These are phyloP conservation scores for Neurospora africana DNA, from an alignment of 495 filamentous ascomycete genomes.

Conservation along the genomic window DNA sequence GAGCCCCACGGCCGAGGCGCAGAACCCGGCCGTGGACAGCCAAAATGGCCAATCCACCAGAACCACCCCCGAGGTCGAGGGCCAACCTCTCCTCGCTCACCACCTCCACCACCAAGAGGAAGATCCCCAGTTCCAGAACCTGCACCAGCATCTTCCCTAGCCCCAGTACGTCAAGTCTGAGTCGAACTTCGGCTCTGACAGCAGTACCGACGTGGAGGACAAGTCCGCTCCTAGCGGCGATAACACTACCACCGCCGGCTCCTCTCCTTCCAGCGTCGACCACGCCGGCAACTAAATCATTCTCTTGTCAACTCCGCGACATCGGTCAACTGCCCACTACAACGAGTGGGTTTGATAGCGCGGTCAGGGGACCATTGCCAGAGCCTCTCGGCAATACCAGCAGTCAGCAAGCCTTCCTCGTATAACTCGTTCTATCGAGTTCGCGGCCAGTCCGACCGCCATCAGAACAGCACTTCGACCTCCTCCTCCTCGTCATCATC, in stretches of 20 bases:
- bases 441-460: conserved; percentile 17
- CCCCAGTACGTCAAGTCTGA: neutral
- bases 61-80: neutral
- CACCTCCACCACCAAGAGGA: neutral
- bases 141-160: neutral
- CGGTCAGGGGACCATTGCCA: conserved; percentile 18
- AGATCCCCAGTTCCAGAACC: neutral
- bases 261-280: neutral
- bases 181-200: neutral
- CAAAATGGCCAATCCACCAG: neutral
- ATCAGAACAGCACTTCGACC: neutral
- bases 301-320: conserved; percentile 23
- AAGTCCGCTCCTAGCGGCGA: neutral
- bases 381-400: conserved; percentile 20
- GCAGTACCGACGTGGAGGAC: neutral
- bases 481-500: neutral
- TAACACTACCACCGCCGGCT: neutral
- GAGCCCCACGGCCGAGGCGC: neutral
- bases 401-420: conserved; percentile 19
- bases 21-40: neutral
- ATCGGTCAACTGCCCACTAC: neutral
- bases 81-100: neutral
- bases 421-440: conserved; percentile 41
- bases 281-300: neutral
- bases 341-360: neutral